Base-by-base conservation (phyloP, 768 basidiomycete genomes). In the Pleurotus citrinopileatus region DNA sequence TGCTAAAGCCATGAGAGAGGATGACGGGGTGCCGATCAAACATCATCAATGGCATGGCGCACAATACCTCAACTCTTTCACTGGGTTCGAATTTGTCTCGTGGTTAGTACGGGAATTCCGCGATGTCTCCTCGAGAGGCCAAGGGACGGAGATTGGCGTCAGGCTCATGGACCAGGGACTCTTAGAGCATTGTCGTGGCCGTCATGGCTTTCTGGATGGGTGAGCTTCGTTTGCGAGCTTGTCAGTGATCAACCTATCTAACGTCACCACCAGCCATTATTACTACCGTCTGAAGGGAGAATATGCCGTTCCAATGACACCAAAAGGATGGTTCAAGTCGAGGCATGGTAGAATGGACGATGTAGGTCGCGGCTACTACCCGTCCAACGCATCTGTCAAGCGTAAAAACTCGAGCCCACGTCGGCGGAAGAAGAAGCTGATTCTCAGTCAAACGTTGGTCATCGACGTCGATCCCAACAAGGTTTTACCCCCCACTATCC, bases 91-190 rank as follows among this genome's bases (percentile, higher is more conserved):
- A 37, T 84, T 98, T 60, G 89, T 94, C 20, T 87, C 87, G 1
- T 98, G 95, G 95, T 73, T 97, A 17, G 82, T 91, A n/a, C 81
- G 90, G 27, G 90, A 94, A 67, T 98, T 94, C 63, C 81, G 85
- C 26, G 95, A 98, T 64, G 83, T 97, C 5, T 86, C 88, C 1
- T 89, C 87, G 13, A 76, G 91, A 48, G 83, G 87, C 23, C 89
- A 94, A 60, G 96, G 81, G 0, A 71, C 80, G 15, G 89, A 94
- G 57, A 88, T 84, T 82, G 96, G 91, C 4, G 70, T 77, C 26
- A 86, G 79, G 60, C 67, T 98, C 19, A 79, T 84, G 61, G 87
- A 92, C 37, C 84, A 89, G 60, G 94, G 93, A 1, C 68, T 98
- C 27, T 86, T 98, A 62, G 87, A 90, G 59, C 94, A 97, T 69